Evolutionary conservation across 1,284 basidiomycete genomes (phyloP).

Genomic region (Xerocomus nothofagi): DNA sequence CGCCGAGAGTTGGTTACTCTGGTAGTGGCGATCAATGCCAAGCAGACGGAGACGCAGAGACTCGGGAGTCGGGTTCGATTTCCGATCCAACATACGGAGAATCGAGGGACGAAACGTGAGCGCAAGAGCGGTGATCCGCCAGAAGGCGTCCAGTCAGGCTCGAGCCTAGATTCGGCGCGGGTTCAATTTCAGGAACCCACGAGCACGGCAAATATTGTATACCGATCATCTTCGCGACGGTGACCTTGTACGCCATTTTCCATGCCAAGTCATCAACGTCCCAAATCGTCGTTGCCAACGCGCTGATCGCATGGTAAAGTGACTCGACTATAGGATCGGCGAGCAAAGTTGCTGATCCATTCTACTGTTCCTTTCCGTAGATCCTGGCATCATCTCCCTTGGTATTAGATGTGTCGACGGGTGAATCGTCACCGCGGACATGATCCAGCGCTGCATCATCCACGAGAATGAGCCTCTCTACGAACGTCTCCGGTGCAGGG

Average conservation of each 20-base stretch:
- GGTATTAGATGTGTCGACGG: neutral
- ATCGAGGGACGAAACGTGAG: neutral
- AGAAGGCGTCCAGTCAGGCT: conserved; percentile 5
- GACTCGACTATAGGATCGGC: conserved; percentile 11
- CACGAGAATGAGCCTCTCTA: conserved; percentile 44
- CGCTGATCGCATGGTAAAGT: conserved; percentile 1
- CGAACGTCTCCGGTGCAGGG: conserved; percentile 59
- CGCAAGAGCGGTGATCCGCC: conserved; percentile 15
- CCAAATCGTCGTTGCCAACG: neutral
- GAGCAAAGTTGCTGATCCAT: conserved; percentile 5
- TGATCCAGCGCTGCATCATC: conserved; percentile 10
- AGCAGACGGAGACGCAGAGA: neutral
- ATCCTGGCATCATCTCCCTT: conserved; percentile 3
- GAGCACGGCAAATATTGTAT: neutral
- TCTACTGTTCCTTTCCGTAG: conserved; percentile 7
- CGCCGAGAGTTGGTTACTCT: conserved; percentile 1
- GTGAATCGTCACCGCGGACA: neutral
- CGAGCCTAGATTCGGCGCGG: conserved; percentile 4
- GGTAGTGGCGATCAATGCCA: neutral
- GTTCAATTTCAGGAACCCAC: neutral
- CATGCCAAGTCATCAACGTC: neutral
- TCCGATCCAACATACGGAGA: conserved; percentile 8
- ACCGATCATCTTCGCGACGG: conserved; percentile 18
- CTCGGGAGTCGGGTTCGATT: conserved; percentile 8
- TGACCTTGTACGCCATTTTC: conserved; percentile 6